Evolutionary conservation across 345 rosid genomes (phyloP), one percentile per base, ranked within the genome.

Genomic region (Cardamine occulta): DNA sequence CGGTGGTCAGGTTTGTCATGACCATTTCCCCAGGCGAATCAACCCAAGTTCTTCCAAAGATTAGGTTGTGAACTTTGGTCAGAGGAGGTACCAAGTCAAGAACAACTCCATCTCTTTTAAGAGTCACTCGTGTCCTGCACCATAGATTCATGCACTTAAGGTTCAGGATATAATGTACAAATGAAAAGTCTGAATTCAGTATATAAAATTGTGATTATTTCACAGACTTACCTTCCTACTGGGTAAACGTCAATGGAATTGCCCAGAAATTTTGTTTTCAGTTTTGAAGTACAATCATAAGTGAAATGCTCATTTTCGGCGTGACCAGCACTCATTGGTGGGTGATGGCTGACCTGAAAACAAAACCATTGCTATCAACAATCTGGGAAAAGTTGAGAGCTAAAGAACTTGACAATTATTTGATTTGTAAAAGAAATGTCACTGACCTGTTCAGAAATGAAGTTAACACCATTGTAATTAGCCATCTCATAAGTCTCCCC

Each of bases 401-500:
- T 52, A 48, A 17, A 15, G 77, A 58, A 53, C 40, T 66, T 29
- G 32, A 29, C 15, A 66, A 29, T 11, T 29, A 13, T 14, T 35
- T 4, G 8, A 67, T 19, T 49, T 72, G 6, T 49, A 48, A 17
- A 37, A 71, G 71, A 77, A 45, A 73, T 53, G 66, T 26, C 47
- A 14, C 67, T 47, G 26, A 79, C 98, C 97, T 95, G 99, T 80
- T 95, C 98, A 37, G 94, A 58, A 26, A 95, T 84, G 81, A 90
- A 92, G 67, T 87, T 81, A 37, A 92, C 73, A 47, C 92, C 90
- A 39, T 84, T 89, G 78, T 88, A 87, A 80, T 92, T 90, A 37
- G 73, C 82, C 96, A 95, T 39, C 81, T 95, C 99, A 75, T 86
- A 95, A 67, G 99, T 95, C 84, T 95, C 98, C 1, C 98, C 99